Evolutionary conservation across 2,329 filamentous ascomycete species (phyloP), one percentile per base, ranked within the genome.

Genomic region (Penicillium olsonii): DNA sequence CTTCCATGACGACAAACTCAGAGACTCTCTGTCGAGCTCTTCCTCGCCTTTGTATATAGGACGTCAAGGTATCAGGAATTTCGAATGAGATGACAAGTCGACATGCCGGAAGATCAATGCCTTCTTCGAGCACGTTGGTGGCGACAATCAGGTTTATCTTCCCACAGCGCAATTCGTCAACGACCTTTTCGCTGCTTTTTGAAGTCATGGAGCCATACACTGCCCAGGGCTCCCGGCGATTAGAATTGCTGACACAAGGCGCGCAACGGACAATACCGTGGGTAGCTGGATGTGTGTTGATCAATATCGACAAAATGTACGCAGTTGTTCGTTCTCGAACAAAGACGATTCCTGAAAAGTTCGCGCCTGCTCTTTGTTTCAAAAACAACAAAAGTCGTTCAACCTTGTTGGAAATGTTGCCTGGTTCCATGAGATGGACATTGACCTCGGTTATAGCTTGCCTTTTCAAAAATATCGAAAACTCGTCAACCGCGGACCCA

Each of bases 41-140:
- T 19, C 39, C 45, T 8, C 39, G 45, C 19, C 45, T 39, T 11
- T 48, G 45, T 24, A 48, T 15, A 17, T 29, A 48, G 34, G 45
- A 37, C 27, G 27, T 48, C 3, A 48, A 20, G 24, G 26, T 48
- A 19, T 33, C 31, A n/a, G 45, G 33, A 26, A 20, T 20, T 9
- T 48, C 34, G 26, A 48, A 48, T 29, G 31, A 38, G n/a, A 48
- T 43, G 39, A 48, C 18, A 48, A 38, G 20, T 31, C 38, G 17
- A 17, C 45, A 48, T 3, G 45, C 40, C 17, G 45, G 45, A 27
- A 48, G 26, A 18, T 48, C 45, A 15, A 48, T 48, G 19, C 45
- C 45, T n/a, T 48, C 45, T 42, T 48, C 45, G 11, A 48, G 24
- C 10, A 27, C 45, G 29, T 20, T 48, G 26, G 45, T 48, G 14